Conservation (phyloP, 192 early-diverging fungal species). For the Coemansia umbellata region DNA sequence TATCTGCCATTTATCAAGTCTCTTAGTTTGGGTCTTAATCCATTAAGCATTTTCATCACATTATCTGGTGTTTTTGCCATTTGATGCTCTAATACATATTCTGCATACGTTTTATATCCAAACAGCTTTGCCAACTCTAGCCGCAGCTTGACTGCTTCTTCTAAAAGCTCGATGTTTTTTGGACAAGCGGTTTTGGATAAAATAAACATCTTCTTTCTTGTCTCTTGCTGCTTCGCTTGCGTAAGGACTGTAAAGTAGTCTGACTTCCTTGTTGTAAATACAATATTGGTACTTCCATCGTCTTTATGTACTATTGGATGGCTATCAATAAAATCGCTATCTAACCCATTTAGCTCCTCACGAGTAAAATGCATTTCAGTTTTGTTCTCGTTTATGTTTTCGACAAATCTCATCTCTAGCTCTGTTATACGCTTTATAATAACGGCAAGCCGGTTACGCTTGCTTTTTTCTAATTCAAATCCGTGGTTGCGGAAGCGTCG, state of each 20-base stretch:
- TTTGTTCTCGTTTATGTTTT: slow-evolving; percentile 2
- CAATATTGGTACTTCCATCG: background rate
- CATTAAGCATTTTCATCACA: slow-evolving; percentile 46
- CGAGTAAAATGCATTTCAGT: background rate
- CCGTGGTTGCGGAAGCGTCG: slow-evolving; percentile 62
- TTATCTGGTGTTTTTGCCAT: slow-evolving; percentile 65
- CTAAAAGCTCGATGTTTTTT: slow-evolving; percentile 51
- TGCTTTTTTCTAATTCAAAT: slow-evolving; percentile 7
- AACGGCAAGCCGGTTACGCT: background rate
- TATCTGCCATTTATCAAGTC: slow-evolving; percentile 52
- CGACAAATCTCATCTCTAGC: background rate
- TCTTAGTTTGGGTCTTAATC: slow-evolving; percentile 21
- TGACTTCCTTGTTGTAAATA: background rate
- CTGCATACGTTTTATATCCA: slow-evolving; percentile 63
- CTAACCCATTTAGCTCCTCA: slow-evolving; percentile 2
- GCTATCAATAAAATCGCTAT: background rate
- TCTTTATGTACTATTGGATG: no score
- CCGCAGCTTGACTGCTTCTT: slow-evolving; percentile 52
- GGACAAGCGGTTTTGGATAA: background rate
- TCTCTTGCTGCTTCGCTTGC: background rate
- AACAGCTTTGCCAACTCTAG: slow-evolving; percentile 51
- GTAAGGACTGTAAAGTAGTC: slow-evolving; percentile 1
- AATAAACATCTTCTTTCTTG: slow-evolving; percentile 2
- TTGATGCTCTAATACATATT: slow-evolving; percentile 60
- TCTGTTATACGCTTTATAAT: slow-evolving; percentile 3